Evolutionary conservation across 164 flowering plant species (phyloP).

Genomic region (Kalanchoe fedtschenkoi): DNA sequence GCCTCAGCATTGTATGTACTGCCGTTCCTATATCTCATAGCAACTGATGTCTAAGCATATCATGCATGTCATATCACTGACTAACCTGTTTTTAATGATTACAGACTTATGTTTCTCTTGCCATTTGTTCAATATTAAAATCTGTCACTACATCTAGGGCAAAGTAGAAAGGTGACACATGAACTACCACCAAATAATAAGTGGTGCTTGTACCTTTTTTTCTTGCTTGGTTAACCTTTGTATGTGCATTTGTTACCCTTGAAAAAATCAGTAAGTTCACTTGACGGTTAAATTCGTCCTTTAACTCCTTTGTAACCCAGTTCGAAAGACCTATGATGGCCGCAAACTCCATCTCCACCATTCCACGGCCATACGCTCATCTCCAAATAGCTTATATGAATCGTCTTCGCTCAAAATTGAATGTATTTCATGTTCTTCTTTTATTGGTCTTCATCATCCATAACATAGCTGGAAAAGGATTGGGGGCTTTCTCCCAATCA

Average conservation of each 20-base stretch:
- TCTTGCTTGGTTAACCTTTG: no score
- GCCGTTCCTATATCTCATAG: background rate
- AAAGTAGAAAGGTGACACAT: background rate
- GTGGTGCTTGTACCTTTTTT: background rate
- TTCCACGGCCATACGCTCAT: background rate
- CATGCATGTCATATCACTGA: background rate
- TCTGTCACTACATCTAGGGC: background rate
- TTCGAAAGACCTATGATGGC: background rate
- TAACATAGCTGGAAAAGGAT: no score
- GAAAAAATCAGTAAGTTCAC: background rate
- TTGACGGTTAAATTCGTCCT: background rate
- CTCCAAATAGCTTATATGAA: background rate
- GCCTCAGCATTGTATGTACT: slow-evolving; percentile 82
- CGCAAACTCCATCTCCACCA: background rate
- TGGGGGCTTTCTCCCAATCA: no score
- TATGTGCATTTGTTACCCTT: background rate
- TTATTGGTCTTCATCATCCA: no score
- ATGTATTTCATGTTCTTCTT: no score
- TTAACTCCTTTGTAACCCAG: background rate
- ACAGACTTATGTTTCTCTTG: background rate
- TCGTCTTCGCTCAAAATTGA: background rate
- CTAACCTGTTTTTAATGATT: background rate
- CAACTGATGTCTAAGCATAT: background rate
- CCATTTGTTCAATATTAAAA: background rate
- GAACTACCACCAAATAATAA: no score